Evolutionary conservation across 2,329 filamentous ascomycete genomes (phyloP), one percentile per base, ranked within the genome.

Genomic region (Fusarium neocosmosporiellum): DNA sequence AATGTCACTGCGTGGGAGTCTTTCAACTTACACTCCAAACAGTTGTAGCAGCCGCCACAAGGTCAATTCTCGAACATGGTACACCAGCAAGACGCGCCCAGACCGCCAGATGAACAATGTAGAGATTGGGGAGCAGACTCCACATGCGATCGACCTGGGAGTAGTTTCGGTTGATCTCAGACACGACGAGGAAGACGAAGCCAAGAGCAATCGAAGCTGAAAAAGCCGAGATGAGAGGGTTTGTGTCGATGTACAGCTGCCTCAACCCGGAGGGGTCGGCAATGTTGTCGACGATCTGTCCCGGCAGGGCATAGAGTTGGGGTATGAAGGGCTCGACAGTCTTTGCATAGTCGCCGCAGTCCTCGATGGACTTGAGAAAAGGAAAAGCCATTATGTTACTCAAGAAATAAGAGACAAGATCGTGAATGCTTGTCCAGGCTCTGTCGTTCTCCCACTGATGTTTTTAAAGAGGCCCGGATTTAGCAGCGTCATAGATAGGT

Each of bases 101-200:
- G n/a, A 91, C 77, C 39, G 90, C 89, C 80, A 94, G 96, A 82
- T 99, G 95, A 7, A 91, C 88, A 80, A 96, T 93, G 83, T 97
- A 98, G 59, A 98, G 79, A 9, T 94, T 92, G 2, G 96, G 96
- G 59, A 99, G 84, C 69, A 99, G 87, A 79, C 94, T 96, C 96
- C 96, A 99, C 76, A 92, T 84, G 57, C 96, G 91, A 82, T 99
- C 96, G 46, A 99, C 92, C 83, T 99, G 96, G n/a, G 95, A 98
- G 82, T 95, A 98, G 82, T 99, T 99, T 78, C 89, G 89, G 83
- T 97, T 98, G 84, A 94, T 83, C 82, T 98, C 96, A 1, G 95
- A 94, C 7, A 91, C 85, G 34, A 96, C 78, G 27, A 98, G 85
- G 77, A 97, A 93, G 31, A 96, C 78, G 7, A 88, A 88, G 2